Percentiles rank a stretch among this genome's conserved stretches.
phyloP scores from a whole-genome alignment of 2,329 filamentous ascomycete species.

The Westerdykella aurantiaca region DNA sequence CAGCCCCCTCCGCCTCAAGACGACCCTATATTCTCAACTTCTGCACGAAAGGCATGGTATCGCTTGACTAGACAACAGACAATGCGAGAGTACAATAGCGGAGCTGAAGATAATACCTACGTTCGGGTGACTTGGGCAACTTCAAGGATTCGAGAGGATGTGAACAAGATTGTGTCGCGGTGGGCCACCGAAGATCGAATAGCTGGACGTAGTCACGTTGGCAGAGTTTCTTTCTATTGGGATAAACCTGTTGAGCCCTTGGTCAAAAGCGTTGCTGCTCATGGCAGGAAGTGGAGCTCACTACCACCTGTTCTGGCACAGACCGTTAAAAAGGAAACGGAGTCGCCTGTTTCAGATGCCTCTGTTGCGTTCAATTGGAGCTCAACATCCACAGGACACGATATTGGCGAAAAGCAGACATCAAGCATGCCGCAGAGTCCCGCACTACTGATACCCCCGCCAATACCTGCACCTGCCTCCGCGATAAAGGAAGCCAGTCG shows the following conservation, averaged over 20 bases:
- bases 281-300: constrained; percentile 10
- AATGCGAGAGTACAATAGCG: constrained; percentile 34
- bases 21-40: constrained; percentile 30
- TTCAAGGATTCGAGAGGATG: constrained; percentile 29
- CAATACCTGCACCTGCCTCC: too few species aligned
- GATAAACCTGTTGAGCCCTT: constrained; percentile 15
- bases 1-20: constrained; percentile 16
- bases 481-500: too few species aligned
- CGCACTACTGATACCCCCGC: too few species aligned
- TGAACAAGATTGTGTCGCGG: constrained; percentile 30
- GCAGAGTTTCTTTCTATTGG: constrained; percentile 36
- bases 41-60: constrained; percentile 37
- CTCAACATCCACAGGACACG: constrained; percentile 14
- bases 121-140: constrained; percentile 35
- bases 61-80: constrained; percentile 36
- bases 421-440: too few species aligned
- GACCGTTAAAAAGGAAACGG: constrained; percentile 16
- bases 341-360: constrained; percentile 16
- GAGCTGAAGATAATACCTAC: constrained; percentile 32
- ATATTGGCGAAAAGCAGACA: not conserved
- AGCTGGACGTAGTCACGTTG: constrained; percentile 30
- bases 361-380: constrained; percentile 34
- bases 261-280: constrained; percentile 1
- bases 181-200: constrained; percentile 37
- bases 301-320: constrained; percentile 5